Evolutionary conservation across 805 yeast genomes (phyloP), one percentile per base, ranked within the genome.

Genomic region (Yarrowia divulgata): DNA sequence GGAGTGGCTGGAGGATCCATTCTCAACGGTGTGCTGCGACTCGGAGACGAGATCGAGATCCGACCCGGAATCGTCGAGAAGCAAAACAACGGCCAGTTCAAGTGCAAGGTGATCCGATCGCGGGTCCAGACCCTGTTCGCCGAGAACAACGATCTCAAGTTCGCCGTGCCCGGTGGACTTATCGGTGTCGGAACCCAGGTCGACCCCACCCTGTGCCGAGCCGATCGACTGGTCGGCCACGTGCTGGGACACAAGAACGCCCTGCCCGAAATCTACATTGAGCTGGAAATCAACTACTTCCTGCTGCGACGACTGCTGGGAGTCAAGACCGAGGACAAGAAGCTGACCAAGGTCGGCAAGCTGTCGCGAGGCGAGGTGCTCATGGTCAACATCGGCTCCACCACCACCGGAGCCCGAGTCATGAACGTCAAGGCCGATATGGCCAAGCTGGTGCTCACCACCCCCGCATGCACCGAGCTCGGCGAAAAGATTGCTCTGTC

Each of bases 1-100:
- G 99, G 99, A 88, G 98, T 95, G 79, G 99, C 99, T 57, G 99
- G 99, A 85, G 99, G 99, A 75, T 92, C 97, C 68, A 94, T 95
- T 76, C 85, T 95, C 78, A 92, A 88, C 71, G 99, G 99, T 86
- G 99, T 95, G 62, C 91, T 95, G 84, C 90, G 91, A 79, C 85
- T 95, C 73, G 98, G 97, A 72, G 99, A 95, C 79, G 98, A 95
- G 84, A 94, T 95, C 77, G 99, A 95, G 84, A 93, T 95, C 78
- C 87, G 99, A 81, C 99, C 99, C 70, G 99, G 99, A 85, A 93
- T 95, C 74, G 98, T 95, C 71, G 93, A 97, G 73, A 95, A 93
- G 80, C 97, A 91, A 79, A 96, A 91, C 76, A 87, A 85, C 72
- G 87, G 87, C 72, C 91, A 90, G 80, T 91, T 94, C 75, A 97